These are phyloP conservation scores for Saraca asoca DNA, from an alignment of 331 rosid genomes.

Conservation along the genomic window DNA sequence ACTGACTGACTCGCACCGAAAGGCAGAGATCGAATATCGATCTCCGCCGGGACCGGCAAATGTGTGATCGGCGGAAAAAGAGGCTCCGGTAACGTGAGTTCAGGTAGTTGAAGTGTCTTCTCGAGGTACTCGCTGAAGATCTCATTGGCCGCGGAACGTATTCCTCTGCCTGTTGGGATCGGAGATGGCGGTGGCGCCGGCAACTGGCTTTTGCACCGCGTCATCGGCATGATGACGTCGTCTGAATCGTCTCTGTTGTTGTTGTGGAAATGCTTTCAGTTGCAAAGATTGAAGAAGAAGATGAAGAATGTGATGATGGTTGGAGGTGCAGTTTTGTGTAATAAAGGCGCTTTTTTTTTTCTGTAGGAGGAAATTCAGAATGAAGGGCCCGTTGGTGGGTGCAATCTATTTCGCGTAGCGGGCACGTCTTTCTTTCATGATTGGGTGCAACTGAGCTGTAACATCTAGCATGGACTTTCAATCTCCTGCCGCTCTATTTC, in stretches of 20 bases:
- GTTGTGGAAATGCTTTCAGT: no score
- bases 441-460: constrained; percentile 18
- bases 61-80: constrained; percentile 8
- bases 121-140: constrained; percentile 58
- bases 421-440: constrained; percentile 40
- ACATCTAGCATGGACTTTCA: neutral
- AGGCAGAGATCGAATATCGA: constrained; percentile 52
- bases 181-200: constrained; percentile 70
- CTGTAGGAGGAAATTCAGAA: constrained; percentile 24
- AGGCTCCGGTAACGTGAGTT: constrained; percentile 48
- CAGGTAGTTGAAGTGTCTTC: constrained; percentile 48
- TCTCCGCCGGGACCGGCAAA: constrained; percentile 38
- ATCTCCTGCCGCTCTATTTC: neutral
- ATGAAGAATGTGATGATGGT: neutral
- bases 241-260: no score
- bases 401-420: constrained; percentile 41
- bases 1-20: neutral
- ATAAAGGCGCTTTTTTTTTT: constrained; percentile 32
- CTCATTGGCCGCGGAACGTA: constrained; percentile 70
- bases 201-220: constrained; percentile 28
- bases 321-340: neutral
- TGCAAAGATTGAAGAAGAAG: neutral
- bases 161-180: constrained; percentile 69
- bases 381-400: constrained; percentile 33
- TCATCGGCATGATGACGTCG: constrained; percentile 35